Evolutionary conservation across 805 yeast species (phyloP), one percentile per base, ranked within the genome.

Genomic region (Yarrowia osloensis): DNA sequence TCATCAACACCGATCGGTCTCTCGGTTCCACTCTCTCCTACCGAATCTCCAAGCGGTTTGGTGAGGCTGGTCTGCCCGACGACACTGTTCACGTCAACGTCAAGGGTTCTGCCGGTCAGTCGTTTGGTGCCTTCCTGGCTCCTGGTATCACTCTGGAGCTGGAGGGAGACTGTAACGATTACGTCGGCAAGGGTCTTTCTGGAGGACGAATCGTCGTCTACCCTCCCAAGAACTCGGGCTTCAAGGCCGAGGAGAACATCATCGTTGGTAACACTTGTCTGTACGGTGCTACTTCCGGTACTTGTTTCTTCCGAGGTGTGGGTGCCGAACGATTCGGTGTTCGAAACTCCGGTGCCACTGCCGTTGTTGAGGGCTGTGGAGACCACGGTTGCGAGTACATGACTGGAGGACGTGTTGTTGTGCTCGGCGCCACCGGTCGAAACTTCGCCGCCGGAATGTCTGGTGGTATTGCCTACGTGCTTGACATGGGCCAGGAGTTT

Each of bases 241-340:
- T 93, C 84, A 91, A 90, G 79, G 94, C 97, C 65, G 97, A 92
- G 79, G 98, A 94, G 78, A 96, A 94, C 80, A 94, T 93, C 71
- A 88, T 94, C 76, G 89, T 94, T 70, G 99, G 99, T 80, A 94
- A 94, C 83, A 94, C 98, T 49, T 95, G 98, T 79, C 86, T 94
- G 81, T 94, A 94, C 76, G 99, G 99, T 79, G 98, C 99, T 31
- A 95, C 98, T 17, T 86, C 95, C 29, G 99, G 99, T 77, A 80
- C 89, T 70, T 96, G 97, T 9, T 94, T 90, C 79, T 88, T 94
- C 78, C 85, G 97, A 72, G 99, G 99, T 84, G 87, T 93, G 78
- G 98, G 97, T 46, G 98, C 99, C 70, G 99, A 94, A 82, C 88
- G 99, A 79, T 94, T 94, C 78, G 97, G 96, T 21, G 99, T 94